Base-by-base conservation (phyloP, 202 grass and related monocot species). In the Panicum hallii region DNA sequence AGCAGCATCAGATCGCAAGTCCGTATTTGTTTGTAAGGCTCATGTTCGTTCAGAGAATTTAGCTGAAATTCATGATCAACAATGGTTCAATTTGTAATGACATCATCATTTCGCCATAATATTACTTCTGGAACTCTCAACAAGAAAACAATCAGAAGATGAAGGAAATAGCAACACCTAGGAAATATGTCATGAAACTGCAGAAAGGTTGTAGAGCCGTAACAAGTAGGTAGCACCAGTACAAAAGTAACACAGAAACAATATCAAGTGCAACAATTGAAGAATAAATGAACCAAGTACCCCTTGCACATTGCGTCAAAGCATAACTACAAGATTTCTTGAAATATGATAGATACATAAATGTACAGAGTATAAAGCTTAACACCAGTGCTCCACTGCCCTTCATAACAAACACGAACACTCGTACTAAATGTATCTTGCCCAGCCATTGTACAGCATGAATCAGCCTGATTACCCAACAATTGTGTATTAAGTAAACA, bases 291-390 rank as follows among this genome's bases (percentile, higher is more conserved):
- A 84, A 38, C 36, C 36, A 38, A 55, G 10, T 55, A 63, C 32
- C 22, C 57, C 23, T 45, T 9, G 23, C 53, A 38, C 50, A 36
- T 70, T 75, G 54, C 16, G 38, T 5, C 30, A 60, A 26, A 90
- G 40, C 74, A 63, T 58, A 78, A 60, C 11, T 70, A 72, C n/a
- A 87, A 55, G 50, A 47, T n/a, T 30, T 67, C 72, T 42, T 58
- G 52, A 72, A 73, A 44, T 86, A 61, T 82, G 49, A 47, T 23
- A 79, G 28, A 38, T 68, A 82, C 30, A 64, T 56, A 54, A 78
- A 75, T 78, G 15, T 86, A 77, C 46, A 86, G 30, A 67, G 46
- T 66, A 41, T 63, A n/a, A 81, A 46, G 57, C 30, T 23, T 66
- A 14, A 83, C 45, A 38, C 36, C 36, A 66, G 20, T 83, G 70